A percentile compares a stretch with the other conserved stretches of the same genome.
Evolutionary conservation across 2,329 filamentous ascomycete species (phyloP).

Genomic region (Arachnopeziza araneosa): DNA sequence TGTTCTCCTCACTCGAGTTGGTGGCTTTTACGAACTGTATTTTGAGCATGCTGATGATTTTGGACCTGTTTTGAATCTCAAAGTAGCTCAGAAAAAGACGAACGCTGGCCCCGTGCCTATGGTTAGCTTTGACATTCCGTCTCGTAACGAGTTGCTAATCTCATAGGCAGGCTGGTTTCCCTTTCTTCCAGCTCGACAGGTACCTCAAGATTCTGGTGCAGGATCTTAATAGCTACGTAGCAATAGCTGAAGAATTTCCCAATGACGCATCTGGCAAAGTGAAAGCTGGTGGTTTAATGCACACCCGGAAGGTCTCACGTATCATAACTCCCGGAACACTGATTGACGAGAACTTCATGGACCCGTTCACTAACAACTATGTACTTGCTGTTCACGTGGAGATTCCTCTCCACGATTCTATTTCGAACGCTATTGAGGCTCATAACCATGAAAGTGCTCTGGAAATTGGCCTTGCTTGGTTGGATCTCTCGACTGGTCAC

Average conservation of each 20-base stretch:
- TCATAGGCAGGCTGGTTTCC: slow-evolving; percentile 83
- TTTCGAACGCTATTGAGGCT: neutral
- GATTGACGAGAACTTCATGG: slow-evolving; percentile 96
- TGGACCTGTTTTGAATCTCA: slow-evolving; percentile 80
- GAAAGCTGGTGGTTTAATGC: slow-evolving; percentile 73
- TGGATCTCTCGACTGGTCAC: slow-evolving; percentile 90
- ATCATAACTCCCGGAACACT: slow-evolving; percentile 92
- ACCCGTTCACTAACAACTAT: slow-evolving; percentile 90
- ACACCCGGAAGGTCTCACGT: slow-evolving; percentile 77
- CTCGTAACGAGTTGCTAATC: slow-evolving; percentile 1
- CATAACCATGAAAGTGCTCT: neutral
- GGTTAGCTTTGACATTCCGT: slow-evolving; percentile 42
- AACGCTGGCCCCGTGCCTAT: slow-evolving; percentile 72
- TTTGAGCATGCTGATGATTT: slow-evolving; percentile 91
- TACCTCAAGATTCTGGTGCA: slow-evolving; percentile 91
- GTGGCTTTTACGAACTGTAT: slow-evolving; percentile 96
- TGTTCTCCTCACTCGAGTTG: slow-evolving; percentile 84
- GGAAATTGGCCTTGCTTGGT: slow-evolving; percentile 75
- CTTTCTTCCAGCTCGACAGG: slow-evolving; percentile 84
- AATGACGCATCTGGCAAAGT: slow-evolving; percentile 64
- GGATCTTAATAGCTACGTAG: slow-evolving; percentile 84
- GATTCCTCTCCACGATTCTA: slow-evolving; percentile 8
- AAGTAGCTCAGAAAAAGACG: slow-evolving; percentile 77
- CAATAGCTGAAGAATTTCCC: slow-evolving; percentile 87
- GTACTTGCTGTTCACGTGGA: slow-evolving; percentile 71